Evolutionary conservation across 108 stramenopile genomes (phyloP).

Genomic region (Skeletonema tropicum): DNA sequence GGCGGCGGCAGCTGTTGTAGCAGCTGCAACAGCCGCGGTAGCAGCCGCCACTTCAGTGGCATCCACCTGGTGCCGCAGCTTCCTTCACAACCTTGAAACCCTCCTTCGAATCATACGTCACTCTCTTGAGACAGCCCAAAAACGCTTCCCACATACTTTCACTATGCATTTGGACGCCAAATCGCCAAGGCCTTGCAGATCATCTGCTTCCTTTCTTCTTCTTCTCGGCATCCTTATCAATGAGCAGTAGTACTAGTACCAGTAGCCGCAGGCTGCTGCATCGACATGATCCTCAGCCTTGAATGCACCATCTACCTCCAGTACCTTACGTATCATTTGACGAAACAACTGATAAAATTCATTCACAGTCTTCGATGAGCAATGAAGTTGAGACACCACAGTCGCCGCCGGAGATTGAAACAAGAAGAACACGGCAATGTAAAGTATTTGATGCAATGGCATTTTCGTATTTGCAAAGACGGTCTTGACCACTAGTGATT

Average conservation of each 20-base stretch:
- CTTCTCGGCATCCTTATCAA: background rate
- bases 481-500: constrained; percentile 2
- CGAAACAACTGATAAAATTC: constrained; percentile 8
- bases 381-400: constrained; percentile 12
- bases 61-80: background rate
- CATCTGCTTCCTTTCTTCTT: constrained; percentile 10
- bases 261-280: background rate
- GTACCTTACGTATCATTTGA: constrained; percentile 1
- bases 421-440: constrained; percentile 15
- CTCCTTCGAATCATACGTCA: constrained; percentile 1
- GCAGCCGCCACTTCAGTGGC: background rate
- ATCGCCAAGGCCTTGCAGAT: background rate
- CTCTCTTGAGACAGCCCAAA: constrained; percentile 6
- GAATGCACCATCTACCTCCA: constrained; percentile 1
- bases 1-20: background rate
- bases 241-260: background rate
- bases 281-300: background rate
- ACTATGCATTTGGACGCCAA: constrained; percentile 8
- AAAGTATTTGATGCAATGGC: constrained; percentile 13
- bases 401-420: constrained; percentile 8
- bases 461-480: constrained; percentile 13
- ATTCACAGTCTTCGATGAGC: constrained; percentile 7
- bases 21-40: background rate
- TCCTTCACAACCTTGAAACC: background rate
- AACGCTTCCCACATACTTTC: constrained; percentile 7